These are phyloP conservation scores for Diatrype stigma DNA, from an alignment of 2,329 filamentous ascomycete genomes.

Conservation along the genomic window DNA sequence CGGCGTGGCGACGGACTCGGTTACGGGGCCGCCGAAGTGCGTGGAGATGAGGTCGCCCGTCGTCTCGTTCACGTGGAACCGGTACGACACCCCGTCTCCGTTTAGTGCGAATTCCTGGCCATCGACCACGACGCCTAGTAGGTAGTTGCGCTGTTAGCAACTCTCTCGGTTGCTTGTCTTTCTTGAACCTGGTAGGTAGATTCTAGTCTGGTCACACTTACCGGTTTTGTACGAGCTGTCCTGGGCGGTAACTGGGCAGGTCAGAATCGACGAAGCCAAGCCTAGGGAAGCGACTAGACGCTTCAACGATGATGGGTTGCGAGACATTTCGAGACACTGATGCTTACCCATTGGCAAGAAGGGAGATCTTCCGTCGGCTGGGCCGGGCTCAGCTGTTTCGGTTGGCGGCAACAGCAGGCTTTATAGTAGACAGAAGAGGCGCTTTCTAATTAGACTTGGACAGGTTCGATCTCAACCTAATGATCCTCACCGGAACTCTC, in stretches of 20 bases:
- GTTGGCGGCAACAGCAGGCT: not conserved
- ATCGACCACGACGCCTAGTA: conserved; percentile 48
- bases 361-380: not conserved
- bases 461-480: too few relatives aligned
- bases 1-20: conserved; percentile 39
- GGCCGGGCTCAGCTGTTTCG: not conserved
- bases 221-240: not conserved
- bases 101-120: conserved; percentile 54
- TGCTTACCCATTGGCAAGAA: not conserved
- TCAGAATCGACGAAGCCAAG: not conserved
- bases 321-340: not conserved
- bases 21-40: conserved; percentile 53
- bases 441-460: too few relatives aligned
- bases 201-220: not conserved
- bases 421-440: not conserved
- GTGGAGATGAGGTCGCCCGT: conserved; percentile 52
- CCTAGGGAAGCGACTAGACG: not conserved
- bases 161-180: too few relatives aligned
- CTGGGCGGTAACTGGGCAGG: not conserved
- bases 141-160: not conserved
- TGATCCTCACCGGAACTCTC: too few relatives aligned
- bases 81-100: conserved; percentile 53
- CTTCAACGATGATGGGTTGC: not conserved
- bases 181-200: too few relatives aligned
- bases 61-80: conserved; percentile 53